These are phyloP conservation scores for Hypoxylon lenormandii DNA, from an alignment of 495 filamentous ascomycete species.

Conservation along the genomic window DNA sequence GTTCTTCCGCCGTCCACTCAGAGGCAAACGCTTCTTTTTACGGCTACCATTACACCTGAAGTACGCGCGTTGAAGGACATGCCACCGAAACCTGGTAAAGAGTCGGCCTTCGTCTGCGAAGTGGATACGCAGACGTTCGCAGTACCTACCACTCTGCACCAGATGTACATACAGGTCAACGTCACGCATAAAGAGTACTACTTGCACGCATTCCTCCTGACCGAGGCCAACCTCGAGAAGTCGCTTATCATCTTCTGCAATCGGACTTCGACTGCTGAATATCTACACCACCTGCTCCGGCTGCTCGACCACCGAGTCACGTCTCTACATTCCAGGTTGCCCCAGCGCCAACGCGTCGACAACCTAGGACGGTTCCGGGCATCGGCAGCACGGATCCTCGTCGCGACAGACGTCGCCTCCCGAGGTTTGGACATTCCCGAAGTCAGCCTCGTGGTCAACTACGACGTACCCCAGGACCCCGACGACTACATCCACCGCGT, in stretches of 20 bases:
- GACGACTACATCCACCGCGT: constrained; percentile 98
- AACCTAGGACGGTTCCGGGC: constrained; percentile 94
- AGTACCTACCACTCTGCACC: constrained; percentile 81
- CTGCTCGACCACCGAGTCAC: constrained; percentile 90
- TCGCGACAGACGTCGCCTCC: constrained; percentile 96
- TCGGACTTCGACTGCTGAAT: constrained; percentile 84
- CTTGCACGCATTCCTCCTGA: constrained; percentile 87
- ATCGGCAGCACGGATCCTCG: constrained; percentile 85
- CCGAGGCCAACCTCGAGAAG: constrained; percentile 76
- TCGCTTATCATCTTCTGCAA: constrained; percentile 95
- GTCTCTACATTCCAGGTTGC: constrained; percentile 84
- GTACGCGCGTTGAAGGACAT: constrained; percentile 83
- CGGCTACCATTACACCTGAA: constrained; percentile 93
- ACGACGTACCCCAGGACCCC: constrained; percentile 91
- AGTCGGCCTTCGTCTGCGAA: constrained; percentile 87
- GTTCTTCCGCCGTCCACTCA: constrained; percentile 76
- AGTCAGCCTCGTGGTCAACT: constrained; percentile 91
- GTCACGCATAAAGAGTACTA: constrained; percentile 93
- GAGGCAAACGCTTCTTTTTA: constrained; percentile 85
- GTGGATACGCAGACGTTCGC: constrained; percentile 79
- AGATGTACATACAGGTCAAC: constrained; percentile 86
- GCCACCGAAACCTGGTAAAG: constrained; percentile 72
- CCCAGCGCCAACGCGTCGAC: constrained; percentile 81
- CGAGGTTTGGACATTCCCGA: constrained; percentile 95
- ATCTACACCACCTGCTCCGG: constrained; percentile 85